A percentile compares a stretch with the other conserved stretches of the same genome.
Conservation (phyloP, 192 early-diverging fungal genomes). For the Gamsiella multidivaricata region DNA sequence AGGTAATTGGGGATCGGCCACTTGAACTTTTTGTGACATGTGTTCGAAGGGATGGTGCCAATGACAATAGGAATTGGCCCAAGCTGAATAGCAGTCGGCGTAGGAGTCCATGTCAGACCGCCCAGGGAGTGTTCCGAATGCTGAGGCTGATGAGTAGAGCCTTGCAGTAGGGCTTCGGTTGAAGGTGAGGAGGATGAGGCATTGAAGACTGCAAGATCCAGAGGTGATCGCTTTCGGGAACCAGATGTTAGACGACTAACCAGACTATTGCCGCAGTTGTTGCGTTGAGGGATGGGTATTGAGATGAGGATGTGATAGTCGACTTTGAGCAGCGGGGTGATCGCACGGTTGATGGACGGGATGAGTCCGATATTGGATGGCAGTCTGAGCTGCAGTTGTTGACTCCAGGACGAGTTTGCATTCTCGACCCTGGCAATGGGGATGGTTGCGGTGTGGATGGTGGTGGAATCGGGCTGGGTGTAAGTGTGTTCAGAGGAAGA, state of each 20-base stretch:
- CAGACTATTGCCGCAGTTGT: slow-evolving; percentile 13
- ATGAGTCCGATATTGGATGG: slow-evolving; percentile 12
- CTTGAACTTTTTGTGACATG: slow-evolving; percentile 7
- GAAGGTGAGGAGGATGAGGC: background rate
- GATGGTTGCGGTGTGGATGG: slow-evolving; percentile 23
- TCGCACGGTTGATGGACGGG: slow-evolving; percentile 11
- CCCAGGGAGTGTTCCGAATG: too few species aligned
- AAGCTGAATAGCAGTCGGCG: slow-evolving; percentile 9
- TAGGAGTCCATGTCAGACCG: too few species aligned
- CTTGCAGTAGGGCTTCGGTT: background rate
- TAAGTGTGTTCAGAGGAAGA: slow-evolving; percentile 2
- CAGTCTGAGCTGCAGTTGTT: slow-evolving; percentile 34
- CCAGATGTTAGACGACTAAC: slow-evolving; percentile 21
- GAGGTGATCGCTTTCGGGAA: background rate
- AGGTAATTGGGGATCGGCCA: slow-evolving; percentile 33
- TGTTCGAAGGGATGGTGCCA: slow-evolving; percentile 10
- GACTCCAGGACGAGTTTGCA: slow-evolving; percentile 20
- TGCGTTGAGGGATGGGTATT: slow-evolving; percentile 20
- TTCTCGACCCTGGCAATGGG: slow-evolving; percentile 26
- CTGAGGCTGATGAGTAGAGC: background rate
- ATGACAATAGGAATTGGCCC: slow-evolving; percentile 32
- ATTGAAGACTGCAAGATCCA: slow-evolving; percentile 16
- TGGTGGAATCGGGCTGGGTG: slow-evolving; percentile 1
- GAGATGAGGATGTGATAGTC: slow-evolving; percentile 26
- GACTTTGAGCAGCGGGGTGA: slow-evolving; percentile 26